Conservation (phyloP, 305 asterid species). For the Solanum hybrid region DNA sequence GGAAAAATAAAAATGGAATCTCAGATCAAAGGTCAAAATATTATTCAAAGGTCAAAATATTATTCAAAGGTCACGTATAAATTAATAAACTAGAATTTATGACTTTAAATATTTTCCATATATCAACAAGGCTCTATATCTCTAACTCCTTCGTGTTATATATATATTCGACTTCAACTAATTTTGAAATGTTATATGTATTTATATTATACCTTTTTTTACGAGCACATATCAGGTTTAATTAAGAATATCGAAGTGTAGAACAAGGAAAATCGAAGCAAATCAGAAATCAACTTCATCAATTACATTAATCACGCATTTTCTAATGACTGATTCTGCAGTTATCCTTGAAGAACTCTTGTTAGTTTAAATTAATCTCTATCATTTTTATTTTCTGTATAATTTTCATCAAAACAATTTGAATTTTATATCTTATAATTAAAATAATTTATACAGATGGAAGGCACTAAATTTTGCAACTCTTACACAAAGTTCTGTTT, state of each 20-base stretch:
- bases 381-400: background rate
- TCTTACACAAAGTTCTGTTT: constrained; percentile 10
- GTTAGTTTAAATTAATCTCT: background rate
- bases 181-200: background rate
- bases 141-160: background rate
- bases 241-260: background rate
- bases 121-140: background rate
- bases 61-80: background rate
- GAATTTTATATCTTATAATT: background rate
- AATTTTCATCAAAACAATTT: background rate
- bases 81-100: background rate
- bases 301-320: background rate
- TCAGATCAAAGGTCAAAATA: background rate
- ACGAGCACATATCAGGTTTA: background rate
- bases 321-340: background rate
- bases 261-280: background rate
- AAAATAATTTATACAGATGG: constrained; percentile 2
- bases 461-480: constrained; percentile 8
- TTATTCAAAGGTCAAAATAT: background rate
- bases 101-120: background rate
- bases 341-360: background rate
- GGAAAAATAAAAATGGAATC: background rate
- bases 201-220: background rate
- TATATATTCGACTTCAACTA: background rate
- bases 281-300: background rate